A percentile compares a stretch with the other conserved stretches of the same genome.
Conservation (phyloP, 169 alveolate species). For the Plasmodium vinckei region DNA sequence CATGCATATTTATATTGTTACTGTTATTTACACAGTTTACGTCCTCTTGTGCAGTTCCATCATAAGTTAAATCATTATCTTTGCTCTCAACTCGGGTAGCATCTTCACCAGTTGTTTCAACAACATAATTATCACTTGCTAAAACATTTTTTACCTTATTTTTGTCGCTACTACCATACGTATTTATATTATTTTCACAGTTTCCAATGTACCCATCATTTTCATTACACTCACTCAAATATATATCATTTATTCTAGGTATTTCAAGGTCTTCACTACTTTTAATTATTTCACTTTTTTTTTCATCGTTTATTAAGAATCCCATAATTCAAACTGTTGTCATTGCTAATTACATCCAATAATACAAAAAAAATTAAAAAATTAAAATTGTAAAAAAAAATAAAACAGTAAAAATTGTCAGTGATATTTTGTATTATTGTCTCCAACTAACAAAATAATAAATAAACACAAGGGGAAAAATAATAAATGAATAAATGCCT, state of each 20-base stretch:
- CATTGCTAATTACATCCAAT: conserved; percentile 13
- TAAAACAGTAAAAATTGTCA: not conserved
- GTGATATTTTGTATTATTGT: no score
- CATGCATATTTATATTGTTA: no score
- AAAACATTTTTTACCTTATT: no score
- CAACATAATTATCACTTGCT: no score
- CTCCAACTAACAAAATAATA: no score
- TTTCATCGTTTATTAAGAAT: conserved; percentile 42
- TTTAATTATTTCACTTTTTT: conserved; percentile 24
- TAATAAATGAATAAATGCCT: not conserved
- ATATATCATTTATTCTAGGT: conserved; percentile 8
- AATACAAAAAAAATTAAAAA: not conserved
- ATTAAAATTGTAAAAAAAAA: conserved; percentile 8
- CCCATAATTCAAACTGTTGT: conserved; percentile 41
- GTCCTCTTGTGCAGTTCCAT: no score
- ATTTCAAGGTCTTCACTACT: conserved; percentile 9
- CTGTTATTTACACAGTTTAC: no score
- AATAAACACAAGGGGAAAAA: not conserved
- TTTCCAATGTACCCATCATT: not conserved
- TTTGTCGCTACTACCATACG: no score
- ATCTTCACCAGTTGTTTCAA: no score
- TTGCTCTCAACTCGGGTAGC: no score
- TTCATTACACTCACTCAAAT: not conserved
- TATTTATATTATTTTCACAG: no score
- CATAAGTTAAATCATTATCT: no score